A percentile compares a stretch with the other conserved stretches of the same genome.
phyloP scores from a whole-genome alignment of 768 basidiomycete species.

The Agaricus bisporus region DNA sequence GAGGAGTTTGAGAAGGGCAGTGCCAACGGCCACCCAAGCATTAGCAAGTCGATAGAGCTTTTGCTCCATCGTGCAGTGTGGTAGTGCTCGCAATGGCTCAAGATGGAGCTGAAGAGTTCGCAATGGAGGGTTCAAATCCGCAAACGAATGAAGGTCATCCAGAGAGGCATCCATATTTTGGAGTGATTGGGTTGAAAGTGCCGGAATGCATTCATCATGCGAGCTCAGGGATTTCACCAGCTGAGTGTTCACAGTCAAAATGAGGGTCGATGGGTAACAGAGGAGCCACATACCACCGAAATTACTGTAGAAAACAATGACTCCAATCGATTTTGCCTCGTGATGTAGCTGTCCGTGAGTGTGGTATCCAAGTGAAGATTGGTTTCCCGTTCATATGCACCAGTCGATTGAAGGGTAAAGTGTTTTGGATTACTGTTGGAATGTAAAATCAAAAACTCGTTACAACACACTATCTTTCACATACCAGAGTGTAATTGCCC shows the following conservation, averaged over 20 bases:
- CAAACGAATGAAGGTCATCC: not conserved
- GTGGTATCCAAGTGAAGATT: slow-evolving; percentile 30
- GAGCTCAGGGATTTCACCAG: not conserved
- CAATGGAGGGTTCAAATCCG: not conserved
- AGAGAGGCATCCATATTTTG: not conserved
- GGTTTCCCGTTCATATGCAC: slow-evolving; percentile 31
- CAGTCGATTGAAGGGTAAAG: slow-evolving; percentile 33
- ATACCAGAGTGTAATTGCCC: slow-evolving; percentile 2
- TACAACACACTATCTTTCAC: not conserved
- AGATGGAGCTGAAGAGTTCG: not conserved
- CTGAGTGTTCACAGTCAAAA: not conserved
- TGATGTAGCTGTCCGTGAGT: slow-evolving; percentile 27
- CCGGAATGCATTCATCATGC: not conserved
- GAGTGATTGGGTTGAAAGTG: not conserved
- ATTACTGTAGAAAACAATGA: not conserved
- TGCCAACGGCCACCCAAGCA: slow-evolving; percentile 57
- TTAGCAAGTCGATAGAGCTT: slow-evolving; percentile 16
- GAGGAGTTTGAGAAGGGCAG: slow-evolving; percentile 60
- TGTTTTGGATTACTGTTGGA: slow-evolving; percentile 32
- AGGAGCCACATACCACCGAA: not conserved
- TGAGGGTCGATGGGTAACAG: not conserved
- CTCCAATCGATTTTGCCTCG: slow-evolving; percentile 3
- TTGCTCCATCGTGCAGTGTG: not conserved
- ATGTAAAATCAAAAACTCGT: not conserved
- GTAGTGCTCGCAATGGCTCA: not conserved